Evolutionary conservation across 2,329 filamentous ascomycete genomes (phyloP).

Genomic region (Furcasterigmium furcatum): DNA sequence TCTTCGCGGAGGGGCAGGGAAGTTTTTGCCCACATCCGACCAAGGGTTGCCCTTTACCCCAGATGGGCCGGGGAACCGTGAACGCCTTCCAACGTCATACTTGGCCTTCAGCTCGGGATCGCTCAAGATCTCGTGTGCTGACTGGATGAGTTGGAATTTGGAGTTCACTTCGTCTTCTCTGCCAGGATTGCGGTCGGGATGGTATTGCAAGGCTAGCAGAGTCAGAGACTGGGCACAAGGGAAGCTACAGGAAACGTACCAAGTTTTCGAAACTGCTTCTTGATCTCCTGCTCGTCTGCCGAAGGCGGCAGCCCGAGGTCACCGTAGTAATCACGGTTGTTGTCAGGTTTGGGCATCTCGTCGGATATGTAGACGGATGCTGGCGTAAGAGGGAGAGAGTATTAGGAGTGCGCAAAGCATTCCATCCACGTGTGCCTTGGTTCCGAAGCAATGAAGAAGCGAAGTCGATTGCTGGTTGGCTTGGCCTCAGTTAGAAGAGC

Average conservation of each 20-base stretch:
- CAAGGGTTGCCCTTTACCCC: constrained; percentile 57
- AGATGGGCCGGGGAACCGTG: constrained; percentile 43
- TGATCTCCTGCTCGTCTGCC: constrained; percentile 72
- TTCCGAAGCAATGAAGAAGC: too few relatives aligned
- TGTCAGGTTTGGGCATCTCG: constrained; percentile 67
- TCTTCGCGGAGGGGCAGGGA: constrained; percentile 46
- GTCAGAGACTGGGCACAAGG: constrained; percentile 17
- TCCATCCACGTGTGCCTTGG: too few relatives aligned
- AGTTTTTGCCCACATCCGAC: constrained; percentile 45
- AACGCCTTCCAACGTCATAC: constrained; percentile 46
- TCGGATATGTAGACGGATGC: constrained; percentile 3
- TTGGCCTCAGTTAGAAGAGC: too few relatives aligned
- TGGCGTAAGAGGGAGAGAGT: too few relatives aligned
- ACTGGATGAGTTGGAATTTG: constrained; percentile 83
- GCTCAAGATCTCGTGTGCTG: constrained; percentile 72
- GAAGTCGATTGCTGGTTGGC: too few relatives aligned
- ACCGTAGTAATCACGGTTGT: constrained; percentile 76
- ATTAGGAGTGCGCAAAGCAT: too few relatives aligned
- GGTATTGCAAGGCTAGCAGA: constrained; percentile 70
- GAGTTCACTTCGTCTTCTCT: constrained; percentile 75
- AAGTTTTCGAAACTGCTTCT: constrained; percentile 82
- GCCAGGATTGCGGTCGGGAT: constrained; percentile 86
- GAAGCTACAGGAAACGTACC: constrained; percentile 42
- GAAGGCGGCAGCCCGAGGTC: constrained; percentile 70
- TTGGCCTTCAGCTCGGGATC: constrained; percentile 47